Evolutionary conservation across 257 asterid genomes (phyloP), one percentile per base, ranked within the genome.

Genomic region (Solanum okadae): DNA sequence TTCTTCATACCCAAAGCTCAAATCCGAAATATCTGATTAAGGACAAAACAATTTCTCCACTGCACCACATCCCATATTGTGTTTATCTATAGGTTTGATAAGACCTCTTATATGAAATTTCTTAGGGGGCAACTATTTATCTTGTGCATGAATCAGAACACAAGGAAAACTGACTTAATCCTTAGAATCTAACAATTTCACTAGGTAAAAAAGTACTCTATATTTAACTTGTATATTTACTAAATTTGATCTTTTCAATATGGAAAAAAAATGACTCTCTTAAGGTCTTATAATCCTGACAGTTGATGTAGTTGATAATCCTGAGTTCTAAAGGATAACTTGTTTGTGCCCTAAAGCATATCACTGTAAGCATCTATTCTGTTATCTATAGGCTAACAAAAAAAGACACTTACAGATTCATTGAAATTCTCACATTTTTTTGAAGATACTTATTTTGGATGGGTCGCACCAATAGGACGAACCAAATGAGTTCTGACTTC

Each of bases 31-130:
- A 4, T 52, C 9, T 18, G 0, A 52, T 52, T 52, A 52, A 6
- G n/a, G 4, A 8, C n/a, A 0, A 52, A 52, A 52, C 9, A 52
- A 2, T 52, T 1, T 0, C n/a, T 6, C 1, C 56, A 46, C 1
- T 46, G 0, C 56, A 46, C 20, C 56, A 46, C 18, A 49, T 0
- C 59, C 59, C 59, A 49, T 49, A 15, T 14, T 15, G 22, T 0
- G 59, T 49, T 14, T 14, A 49, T 49, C 59, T 49, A 49, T 49
- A 14, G 59, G 59, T 49, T 49, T 49, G 8, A 49, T 49, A 49
- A 49, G 8, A 49, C 22, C 3, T 14, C 22, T 49, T 49, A 49
- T 16, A 52, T 52, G 63, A 52, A 52, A 52, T 52, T 52, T 52
- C 23, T 52, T 18, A 16, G 13, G 67, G 27, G 11, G 67, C 12